Evolutionary conservation across 1,284 basidiomycete genomes (phyloP).

Genomic region (Pyrrhoderma noxium): DNA sequence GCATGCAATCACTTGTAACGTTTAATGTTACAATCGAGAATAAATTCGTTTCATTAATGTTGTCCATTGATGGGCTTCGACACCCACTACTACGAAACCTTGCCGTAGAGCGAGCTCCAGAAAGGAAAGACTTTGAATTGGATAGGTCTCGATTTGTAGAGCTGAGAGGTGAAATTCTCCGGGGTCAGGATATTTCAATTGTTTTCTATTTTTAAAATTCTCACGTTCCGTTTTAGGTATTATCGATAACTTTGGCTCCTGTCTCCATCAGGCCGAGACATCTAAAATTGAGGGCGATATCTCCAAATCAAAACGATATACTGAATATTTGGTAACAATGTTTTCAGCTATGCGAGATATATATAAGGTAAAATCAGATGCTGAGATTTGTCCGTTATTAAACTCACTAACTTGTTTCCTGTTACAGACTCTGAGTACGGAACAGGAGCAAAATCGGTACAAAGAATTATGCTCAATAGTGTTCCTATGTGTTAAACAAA

Average conservation of each 20-base stretch:
- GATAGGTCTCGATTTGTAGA: slow-evolving; percentile 5
- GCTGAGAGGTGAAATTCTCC: slow-evolving; percentile 4
- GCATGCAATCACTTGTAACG: slow-evolving; percentile 52
- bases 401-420: too few species aligned
- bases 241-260: slow-evolving; percentile 7
- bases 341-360: slow-evolving; percentile 16
- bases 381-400: too few species aligned
- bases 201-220: not conserved
- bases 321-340: slow-evolving; percentile 12
- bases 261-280: not conserved
- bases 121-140: slow-evolving; percentile 6
- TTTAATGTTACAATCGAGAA: slow-evolving; percentile 49
- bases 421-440: too few species aligned
- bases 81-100: slow-evolving; percentile 43
- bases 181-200: not conserved
- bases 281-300: slow-evolving; percentile 1
- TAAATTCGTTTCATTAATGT: slow-evolving; percentile 45
- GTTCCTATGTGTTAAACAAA: too few species aligned
- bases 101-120: slow-evolving; percentile 15
- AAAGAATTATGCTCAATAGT: too few species aligned
- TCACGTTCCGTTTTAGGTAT: slow-evolving; percentile 5
- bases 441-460: too few species aligned
- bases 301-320: not conserved
- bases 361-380: slow-evolving; percentile 1
- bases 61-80: slow-evolving; percentile 44